A percentile compares a stretch with the other conserved stretches of the same genome.
Conservation (phyloP, 768 basidiomycete genomes). For the Gymnopilus junonius region DNA sequence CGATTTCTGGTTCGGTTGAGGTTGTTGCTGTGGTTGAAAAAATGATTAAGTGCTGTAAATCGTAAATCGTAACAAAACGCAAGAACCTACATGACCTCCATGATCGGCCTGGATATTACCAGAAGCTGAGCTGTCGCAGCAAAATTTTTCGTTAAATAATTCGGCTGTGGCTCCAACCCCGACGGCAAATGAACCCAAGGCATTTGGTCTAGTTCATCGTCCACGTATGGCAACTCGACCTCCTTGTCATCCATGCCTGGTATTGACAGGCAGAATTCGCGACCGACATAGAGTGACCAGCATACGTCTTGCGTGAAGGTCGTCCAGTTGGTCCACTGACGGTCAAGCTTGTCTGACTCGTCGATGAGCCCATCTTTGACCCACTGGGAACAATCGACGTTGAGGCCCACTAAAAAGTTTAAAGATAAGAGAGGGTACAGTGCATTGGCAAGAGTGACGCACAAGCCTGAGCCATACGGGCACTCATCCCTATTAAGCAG, state of each 20-base stretch:
- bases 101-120: conserved; percentile 51
- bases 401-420: conserved; percentile 51
- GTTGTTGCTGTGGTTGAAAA: conserved; percentile 38
- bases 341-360: conserved; percentile 56
- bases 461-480: conserved; percentile 63
- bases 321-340: conserved; percentile 65
- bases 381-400: conserved; percentile 60
- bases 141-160: conserved; percentile 50
- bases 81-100: conserved; percentile 60
- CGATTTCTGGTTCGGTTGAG: conserved; percentile 43
- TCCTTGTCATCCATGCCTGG: conserved; percentile 37
- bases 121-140: conserved; percentile 53
- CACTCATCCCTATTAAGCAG: conserved; percentile 52
- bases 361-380: conserved; percentile 56
- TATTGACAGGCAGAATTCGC: conserved; percentile 54
- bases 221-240: conserved; percentile 52
- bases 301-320: conserved; percentile 66
- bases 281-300: conserved; percentile 70
- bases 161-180: conserved; percentile 44
- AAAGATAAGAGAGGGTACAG: conserved; percentile 1
- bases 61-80: too few relatives aligned
- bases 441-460: conserved; percentile 28
- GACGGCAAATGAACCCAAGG: conserved; percentile 47
- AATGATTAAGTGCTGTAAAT: neutral
- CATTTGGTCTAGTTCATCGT: conserved; percentile 52